Base-by-base conservation (phyloP, 164 flowering plant genomes). In the Paratinospora sagittata region DNA sequence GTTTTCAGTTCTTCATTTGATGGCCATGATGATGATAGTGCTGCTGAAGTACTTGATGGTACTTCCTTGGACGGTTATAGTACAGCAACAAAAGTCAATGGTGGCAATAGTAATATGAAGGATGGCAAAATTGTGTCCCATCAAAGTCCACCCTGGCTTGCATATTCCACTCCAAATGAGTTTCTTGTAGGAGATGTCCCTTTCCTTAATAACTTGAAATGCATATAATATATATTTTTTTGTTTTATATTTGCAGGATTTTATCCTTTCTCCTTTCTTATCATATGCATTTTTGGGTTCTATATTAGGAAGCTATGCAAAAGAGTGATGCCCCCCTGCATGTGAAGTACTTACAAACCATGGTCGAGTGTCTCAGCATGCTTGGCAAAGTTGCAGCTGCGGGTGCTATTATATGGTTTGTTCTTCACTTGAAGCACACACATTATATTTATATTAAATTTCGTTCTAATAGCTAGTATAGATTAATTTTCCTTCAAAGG, bases 371-470 rank as follows among this genome's bases (percentile, higher is more conserved):
- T 76, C 90, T 96, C 37, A 85, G 85, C 84, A 88, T 85, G 91
- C 97, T 96, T 75, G 95, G 95, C 19, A 96, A 96, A 82, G 93
- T 96, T 84, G 97, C 98, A 67, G 96, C 97, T 79, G 98, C 95
- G 68, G 99, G 99, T 80, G 98, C 96, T 74, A 88, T 93, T 2
- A 86, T 96, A 82, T 86, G 97, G 99, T 96, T 86, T 77, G 85
- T 75, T 69, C 1, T 57, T 39, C 36, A 19, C 34, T 13, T 63
- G 11, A 61, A 27, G 9, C 43, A 26, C 34, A 30, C 34, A 30
- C 4, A 4, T 4, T 1, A 30, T 39, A 21, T 57, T 66, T 33
- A 37, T 58, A 30, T 30, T 1, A 30, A 1, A 33, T 71, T 67
- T 34, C 27, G 9, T 61, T 30, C 61, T 27, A 55, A n/a, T n/a